These are phyloP conservation scores for Penicillium turbatum DNA, from an alignment of 495 filamentous ascomycete genomes.

Conservation along the genomic window DNA sequence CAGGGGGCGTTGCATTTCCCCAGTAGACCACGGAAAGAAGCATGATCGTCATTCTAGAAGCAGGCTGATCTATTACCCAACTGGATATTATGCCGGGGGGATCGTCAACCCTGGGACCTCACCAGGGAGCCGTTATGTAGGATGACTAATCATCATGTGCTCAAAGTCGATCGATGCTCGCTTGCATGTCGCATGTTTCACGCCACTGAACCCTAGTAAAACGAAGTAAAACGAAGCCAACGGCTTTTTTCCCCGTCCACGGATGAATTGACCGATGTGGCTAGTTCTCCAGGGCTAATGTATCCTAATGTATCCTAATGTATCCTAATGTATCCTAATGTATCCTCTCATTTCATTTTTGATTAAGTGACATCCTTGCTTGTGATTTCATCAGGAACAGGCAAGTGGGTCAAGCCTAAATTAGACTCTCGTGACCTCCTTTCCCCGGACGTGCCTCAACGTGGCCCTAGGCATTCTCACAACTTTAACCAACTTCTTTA, in stretches of 20 bases:
- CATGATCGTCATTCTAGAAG: not conserved
- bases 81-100: no score
- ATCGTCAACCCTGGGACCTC: no score
- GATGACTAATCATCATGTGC: not conserved
- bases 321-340: not conserved
- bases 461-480: conserved; percentile 15
- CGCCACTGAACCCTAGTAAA: no score
- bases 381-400: conserved; percentile 20
- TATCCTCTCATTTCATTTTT: not conserved
- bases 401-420: conserved; percentile 24
- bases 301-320: not conserved
- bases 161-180: not conserved
- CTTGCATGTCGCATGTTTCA: not conserved
- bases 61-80: not conserved
- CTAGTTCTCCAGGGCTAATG: not conserved
- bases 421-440: conserved; percentile 33
- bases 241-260: no score
- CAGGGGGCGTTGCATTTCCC: no score
- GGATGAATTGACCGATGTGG: not conserved
- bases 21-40: not conserved
- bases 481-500: conserved; percentile 3
- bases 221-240: no score
- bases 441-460: conserved; percentile 27
- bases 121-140: no score
- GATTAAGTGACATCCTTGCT: not conserved